Conservation (phyloP, 176 grass and related monocot genomes). For the Oropetium thomaeum region DNA sequence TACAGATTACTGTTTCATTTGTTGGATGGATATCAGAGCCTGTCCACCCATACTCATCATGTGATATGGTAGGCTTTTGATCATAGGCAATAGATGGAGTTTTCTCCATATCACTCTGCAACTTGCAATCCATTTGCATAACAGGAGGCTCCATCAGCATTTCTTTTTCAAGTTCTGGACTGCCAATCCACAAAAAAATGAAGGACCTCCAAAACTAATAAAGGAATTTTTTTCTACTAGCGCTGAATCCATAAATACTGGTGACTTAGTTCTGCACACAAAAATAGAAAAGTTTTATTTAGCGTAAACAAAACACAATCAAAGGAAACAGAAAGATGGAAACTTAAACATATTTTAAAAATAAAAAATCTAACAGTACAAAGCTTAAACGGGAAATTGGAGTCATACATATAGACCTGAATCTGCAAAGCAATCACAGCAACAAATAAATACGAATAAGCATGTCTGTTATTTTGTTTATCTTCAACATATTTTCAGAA, state of each 20-base stretch:
- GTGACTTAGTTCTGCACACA: slow-evolving; percentile 24
- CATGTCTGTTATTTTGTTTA: not conserved
- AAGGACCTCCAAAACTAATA: slow-evolving; percentile 28
- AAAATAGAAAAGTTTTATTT: slow-evolving; percentile 13
- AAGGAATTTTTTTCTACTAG: slow-evolving; percentile 18
- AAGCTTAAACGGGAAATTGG: not conserved
- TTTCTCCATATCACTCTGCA: slow-evolving; percentile 49
- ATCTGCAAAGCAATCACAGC: not conserved
- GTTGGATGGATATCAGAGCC: slow-evolving; percentile 28
- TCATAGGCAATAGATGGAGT: slow-evolving; percentile 41
- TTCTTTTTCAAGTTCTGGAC: slow-evolving; percentile 39
- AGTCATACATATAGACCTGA: not conserved
- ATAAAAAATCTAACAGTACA: not conserved
- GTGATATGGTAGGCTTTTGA: slow-evolving; percentile 34
- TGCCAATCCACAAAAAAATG: slow-evolving; percentile 13
- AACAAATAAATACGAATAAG: not conserved
- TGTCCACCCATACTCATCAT: slow-evolving; percentile 45
- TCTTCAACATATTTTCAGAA: not conserved
- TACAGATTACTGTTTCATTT: slow-evolving; percentile 22
- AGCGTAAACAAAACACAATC: not conserved
- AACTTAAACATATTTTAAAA: not conserved
- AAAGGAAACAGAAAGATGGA: slow-evolving; percentile 1
- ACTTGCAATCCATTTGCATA: slow-evolving; percentile 55
- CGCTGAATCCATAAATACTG: slow-evolving; percentile 43
- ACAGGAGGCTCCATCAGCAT: slow-evolving; percentile 69